Conservation (phyloP, 2,329 filamentous ascomycete species). For the Colletotrichum sp. region DNA sequence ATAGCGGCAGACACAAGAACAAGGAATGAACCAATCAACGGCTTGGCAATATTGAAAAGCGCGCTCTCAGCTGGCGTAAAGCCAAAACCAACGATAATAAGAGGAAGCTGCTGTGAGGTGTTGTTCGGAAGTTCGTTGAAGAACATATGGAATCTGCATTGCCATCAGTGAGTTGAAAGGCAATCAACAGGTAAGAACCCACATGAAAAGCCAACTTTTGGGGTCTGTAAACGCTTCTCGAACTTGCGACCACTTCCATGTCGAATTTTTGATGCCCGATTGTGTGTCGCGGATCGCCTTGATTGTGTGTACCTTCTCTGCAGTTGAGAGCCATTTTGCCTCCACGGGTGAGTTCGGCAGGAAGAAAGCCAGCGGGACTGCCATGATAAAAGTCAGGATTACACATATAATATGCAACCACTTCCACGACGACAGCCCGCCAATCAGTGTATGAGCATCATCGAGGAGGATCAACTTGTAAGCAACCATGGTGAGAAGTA, state of each 20-base stretch:
- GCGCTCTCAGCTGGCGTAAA: slow-evolving; percentile 28
- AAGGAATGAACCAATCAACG: slow-evolving; percentile 19
- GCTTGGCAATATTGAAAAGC: slow-evolving; percentile 29
- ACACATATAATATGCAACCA: background rate
- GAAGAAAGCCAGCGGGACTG: slow-evolving; percentile 19
- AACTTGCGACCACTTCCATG: slow-evolving; percentile 27
- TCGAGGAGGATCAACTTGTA: slow-evolving; percentile 30
- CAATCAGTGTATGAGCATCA: slow-evolving; percentile 14
- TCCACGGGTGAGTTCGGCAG: slow-evolving; percentile 25
- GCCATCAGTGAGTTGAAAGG: background rate
- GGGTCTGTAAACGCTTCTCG: slow-evolving; percentile 24
- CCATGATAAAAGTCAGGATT: background rate
- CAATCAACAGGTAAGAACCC: background rate
- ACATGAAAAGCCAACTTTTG: slow-evolving; percentile 28
- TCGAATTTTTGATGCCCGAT: slow-evolving; percentile 25
- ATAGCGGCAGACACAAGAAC: slow-evolving; percentile 25
- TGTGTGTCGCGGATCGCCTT: slow-evolving; percentile 23
- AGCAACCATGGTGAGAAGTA: slow-evolving; percentile 31
- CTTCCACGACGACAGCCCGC: slow-evolving; percentile 23
- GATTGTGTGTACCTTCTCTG: slow-evolving; percentile 27
- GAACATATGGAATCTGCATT: slow-evolving; percentile 27
- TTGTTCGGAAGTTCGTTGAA: slow-evolving; percentile 31
- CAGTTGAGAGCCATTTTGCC: slow-evolving; percentile 23
- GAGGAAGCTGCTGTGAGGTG: slow-evolving; percentile 28
- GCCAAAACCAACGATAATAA: slow-evolving; percentile 27